Evolutionary conservation across 2,329 filamentous ascomycete species (phyloP), one percentile per base, ranked within the genome.

Genomic region (Fusarium pseudocircinatum): DNA sequence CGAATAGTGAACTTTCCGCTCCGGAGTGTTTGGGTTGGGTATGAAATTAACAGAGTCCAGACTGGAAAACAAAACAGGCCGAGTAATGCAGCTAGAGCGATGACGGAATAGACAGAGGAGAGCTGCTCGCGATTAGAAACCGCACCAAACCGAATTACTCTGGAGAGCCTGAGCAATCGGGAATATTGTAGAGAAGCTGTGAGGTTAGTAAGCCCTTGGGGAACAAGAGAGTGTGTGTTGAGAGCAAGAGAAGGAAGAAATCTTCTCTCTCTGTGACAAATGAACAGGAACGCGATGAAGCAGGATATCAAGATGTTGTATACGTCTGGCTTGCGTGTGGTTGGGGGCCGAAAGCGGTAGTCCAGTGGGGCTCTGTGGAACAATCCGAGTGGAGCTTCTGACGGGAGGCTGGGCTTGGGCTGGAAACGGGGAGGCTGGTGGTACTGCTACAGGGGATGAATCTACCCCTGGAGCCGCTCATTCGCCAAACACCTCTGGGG

Each of bases 341-440:
- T 79, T 79, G 77, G 77, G 76, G 66, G 46, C 77, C 65, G 75
- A 78, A 78, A 68, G 66, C 69, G 69, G 76, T 74, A 78, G 63
- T 67, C 44, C 44, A 58, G 75, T 75, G 76, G 77, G 69, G 59
- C 73, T 34, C 46, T 37, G 61, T 75, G 72, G 68, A 60, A 66
- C 72, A 70, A 28, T 32, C n/a, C 32, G 20, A 50, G 71, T 60
- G 68, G 72, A 47, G 26, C 42, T 42, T 60, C 68, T 68, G 47
- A 68, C 74, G 73, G 75, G 75, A 76, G 77, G 72, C 77, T 79
- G 76, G 73, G 76, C 70, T 71, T 70, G 74, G 72, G 75, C 71
- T 71, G 71, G 74, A 81, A 82, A 78, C 75, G 68, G 73, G 77
- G 80, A 75, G 72, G 72, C 80, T 82, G 80, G 80, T 67, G 77